A percentile compares a stretch with the other conserved stretches of the same genome.
Conservation (phyloP, 1,284 basidiomycete species). For the Cronartium quercuum region DNA sequence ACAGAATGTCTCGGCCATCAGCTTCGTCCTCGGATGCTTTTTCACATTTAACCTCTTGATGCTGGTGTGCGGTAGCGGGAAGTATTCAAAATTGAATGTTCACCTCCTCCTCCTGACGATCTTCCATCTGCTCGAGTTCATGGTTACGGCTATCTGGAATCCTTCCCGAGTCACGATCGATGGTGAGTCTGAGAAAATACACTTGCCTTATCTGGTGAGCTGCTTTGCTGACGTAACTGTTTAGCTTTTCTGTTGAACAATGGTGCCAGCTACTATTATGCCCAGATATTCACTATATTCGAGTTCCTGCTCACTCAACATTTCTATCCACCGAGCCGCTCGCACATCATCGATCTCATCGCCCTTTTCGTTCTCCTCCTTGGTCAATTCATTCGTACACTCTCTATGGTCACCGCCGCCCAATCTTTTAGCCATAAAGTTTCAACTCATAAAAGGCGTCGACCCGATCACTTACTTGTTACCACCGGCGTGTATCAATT, state of each 20-base stretch:
- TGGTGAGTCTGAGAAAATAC: background rate
- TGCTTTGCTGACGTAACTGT: background rate
- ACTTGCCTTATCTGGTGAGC: background rate
- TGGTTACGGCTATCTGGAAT: constrained; percentile 35
- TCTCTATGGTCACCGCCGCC: constrained; percentile 31
- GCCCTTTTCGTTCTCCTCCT: background rate
- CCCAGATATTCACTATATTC: background rate
- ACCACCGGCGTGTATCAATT: constrained; percentile 18
- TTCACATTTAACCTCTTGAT: background rate
- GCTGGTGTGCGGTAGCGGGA: background rate
- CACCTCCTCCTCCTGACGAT: constrained; percentile 2
- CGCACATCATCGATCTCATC: background rate
- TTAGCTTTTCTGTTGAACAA: constrained; percentile 36
- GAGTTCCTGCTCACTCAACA: background rate
- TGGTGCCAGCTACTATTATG: constrained; percentile 12
- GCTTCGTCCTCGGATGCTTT: constrained; percentile 16
- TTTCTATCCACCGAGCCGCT: background rate
- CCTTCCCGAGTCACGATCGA: constrained; percentile 29
- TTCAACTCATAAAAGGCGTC: background rate
- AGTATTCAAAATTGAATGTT: background rate
- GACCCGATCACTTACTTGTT: constrained; percentile 16
- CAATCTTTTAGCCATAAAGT: constrained; percentile 34
- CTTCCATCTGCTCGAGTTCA: constrained; percentile 34
- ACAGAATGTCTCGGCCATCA: constrained; percentile 22
- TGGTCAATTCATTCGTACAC: constrained; percentile 10